Base-by-base conservation (phyloP, 2,329 filamentous ascomycete genomes). In the Fusarium goolgardi region DNA sequence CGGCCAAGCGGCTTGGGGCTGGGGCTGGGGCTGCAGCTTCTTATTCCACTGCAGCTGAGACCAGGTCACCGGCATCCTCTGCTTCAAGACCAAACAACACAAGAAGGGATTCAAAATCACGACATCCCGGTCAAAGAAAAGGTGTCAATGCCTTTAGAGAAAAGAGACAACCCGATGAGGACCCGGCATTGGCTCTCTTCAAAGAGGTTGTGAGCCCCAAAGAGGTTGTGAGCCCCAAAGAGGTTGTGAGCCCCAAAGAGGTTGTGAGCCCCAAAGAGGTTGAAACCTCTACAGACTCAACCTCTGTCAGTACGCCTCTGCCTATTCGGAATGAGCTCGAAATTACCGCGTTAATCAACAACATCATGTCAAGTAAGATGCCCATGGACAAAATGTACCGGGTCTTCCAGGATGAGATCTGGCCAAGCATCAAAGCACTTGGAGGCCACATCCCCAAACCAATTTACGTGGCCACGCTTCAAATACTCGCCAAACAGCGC, bases 131-230 rank as follows among this genome's bases (percentile, higher is more conserved):
- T 4, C 23, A 47, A 20, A 56, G 32, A 20, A 40, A 23, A 37
- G 53, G 57, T 13, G 11, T 57, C 21, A 25, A 47, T 20, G 20
- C 59, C 9, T 67, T 59, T 23, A 55, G 51, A 23, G 31, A 65
- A 8, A 44, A 57, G 15, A 25, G 55, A 6, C 70, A 51, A 12
- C 12, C 47, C 8, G 32, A 60, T 0, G 55, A 71, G 35, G 74
- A 75, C 11, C 59, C 74, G 6, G 74, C 77, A 27, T 43, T 79
- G 37, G 77, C 75, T 2, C 61, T 79, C 18, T 80, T 79, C 73
- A 77, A 78, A 45, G 75, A 79, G 15, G 77, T 79, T n/a, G 76
- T 79, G 51, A 73, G 69, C 16, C 71, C 45, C 16, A 45, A 37
- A 21, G 37, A 59, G 39, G 25, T n/a, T 20, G 34, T n/a, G n/a